A percentile compares a stretch with the other conserved stretches of the same genome.
phyloP scores from a whole-genome alignment of 257 asterid species.

The Anisodus acutangulus region DNA sequence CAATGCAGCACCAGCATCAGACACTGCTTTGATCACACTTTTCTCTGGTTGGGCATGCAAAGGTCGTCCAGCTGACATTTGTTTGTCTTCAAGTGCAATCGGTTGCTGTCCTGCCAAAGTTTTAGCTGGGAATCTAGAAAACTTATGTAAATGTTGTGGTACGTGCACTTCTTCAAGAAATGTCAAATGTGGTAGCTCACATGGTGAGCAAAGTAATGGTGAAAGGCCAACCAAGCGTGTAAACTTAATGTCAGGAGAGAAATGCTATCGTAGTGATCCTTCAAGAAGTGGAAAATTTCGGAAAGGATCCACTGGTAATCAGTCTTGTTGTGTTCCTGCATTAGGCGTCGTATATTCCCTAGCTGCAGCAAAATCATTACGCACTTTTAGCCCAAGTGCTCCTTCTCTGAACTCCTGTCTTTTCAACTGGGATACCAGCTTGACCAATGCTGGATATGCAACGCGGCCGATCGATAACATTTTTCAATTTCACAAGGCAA shows the following conservation, averaged over 20 bases:
- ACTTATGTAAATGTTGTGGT: conserved; percentile 47
- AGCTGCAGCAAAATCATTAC: conserved; percentile 72
- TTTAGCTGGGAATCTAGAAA: conserved; percentile 45
- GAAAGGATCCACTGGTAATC: conserved; percentile 55
- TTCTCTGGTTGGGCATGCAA: conserved; percentile 99
- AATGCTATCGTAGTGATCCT: conserved; percentile 45
- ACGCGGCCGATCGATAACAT: conserved; percentile 88
- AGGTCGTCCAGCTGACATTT: conserved; percentile 68
- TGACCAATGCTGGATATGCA: conserved; percentile 51
- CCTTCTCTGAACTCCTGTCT: conserved; percentile 92
- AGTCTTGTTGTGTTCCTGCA: conserved; percentile 94
- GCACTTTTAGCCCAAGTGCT: conserved; percentile 76
- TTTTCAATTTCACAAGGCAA: conserved; percentile 94
- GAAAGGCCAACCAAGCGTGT: conserved; percentile 49
- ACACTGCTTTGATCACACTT: conserved; percentile 82
- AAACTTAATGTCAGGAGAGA: conserved; percentile 40
- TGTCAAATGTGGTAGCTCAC: conserved; percentile 36
- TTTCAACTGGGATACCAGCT: conserved; percentile 81
- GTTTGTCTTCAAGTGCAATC: conserved; percentile 64
- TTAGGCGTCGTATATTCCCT: conserved; percentile 81
- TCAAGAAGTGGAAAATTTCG: conserved; percentile 45
- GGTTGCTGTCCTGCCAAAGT: conserved; percentile 68
- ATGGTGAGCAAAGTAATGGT: conserved; percentile 42
- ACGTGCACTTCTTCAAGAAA: conserved; percentile 56
- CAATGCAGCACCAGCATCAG: conserved; percentile 87